These are phyloP conservation scores for Umbelopsis vinacea DNA, from an alignment of 192 early-diverging fungal genomes.

Conservation along the genomic window DNA sequence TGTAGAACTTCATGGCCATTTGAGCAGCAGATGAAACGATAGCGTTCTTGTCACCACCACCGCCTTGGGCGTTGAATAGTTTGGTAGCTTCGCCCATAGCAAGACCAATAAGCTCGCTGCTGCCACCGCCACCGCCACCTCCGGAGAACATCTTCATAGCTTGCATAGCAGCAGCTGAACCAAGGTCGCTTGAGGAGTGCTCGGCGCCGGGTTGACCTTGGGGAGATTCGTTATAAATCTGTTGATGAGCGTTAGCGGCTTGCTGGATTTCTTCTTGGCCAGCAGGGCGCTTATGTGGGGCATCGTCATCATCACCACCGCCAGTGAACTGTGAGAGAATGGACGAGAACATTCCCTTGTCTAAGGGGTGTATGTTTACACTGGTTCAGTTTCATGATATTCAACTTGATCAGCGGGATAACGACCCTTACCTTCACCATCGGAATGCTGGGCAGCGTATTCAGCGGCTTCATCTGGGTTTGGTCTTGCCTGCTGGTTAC, in stretches of 20 bases:
- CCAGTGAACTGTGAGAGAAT: conserved; percentile 25
- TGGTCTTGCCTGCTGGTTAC: conserved; percentile 13
- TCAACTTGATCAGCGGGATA: too few relatives aligned
- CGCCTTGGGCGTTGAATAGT: conserved; percentile 30
- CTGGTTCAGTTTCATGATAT: not conserved
- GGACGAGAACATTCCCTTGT: conserved; percentile 30
- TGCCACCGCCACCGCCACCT: conserved; percentile 24
- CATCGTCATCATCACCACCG: conserved; percentile 27
- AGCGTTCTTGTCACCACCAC: conserved; percentile 32
- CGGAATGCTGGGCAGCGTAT: conserved; percentile 36
- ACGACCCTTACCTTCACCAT: conserved; percentile 34
- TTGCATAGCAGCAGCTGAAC: conserved; percentile 45
- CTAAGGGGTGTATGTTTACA: not conserved
- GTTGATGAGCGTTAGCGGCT: conserved; percentile 29
- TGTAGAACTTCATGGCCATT: conserved; percentile 46
- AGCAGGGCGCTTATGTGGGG: conserved; percentile 6
- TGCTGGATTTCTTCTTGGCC: conserved; percentile 26
- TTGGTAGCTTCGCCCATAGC: conserved; percentile 48
- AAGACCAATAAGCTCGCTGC: conserved; percentile 36
- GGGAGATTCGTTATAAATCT: conserved; percentile 34
- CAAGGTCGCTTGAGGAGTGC: conserved; percentile 35
- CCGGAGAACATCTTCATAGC: conserved; percentile 41
- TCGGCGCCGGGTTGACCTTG: conserved; percentile 11
- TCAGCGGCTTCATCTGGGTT: conserved; percentile 28
- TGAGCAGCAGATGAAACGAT: conserved; percentile 38